Base-by-base conservation (phyloP, 768 basidiomycete genomes). In the Lactifluus volemus region DNA sequence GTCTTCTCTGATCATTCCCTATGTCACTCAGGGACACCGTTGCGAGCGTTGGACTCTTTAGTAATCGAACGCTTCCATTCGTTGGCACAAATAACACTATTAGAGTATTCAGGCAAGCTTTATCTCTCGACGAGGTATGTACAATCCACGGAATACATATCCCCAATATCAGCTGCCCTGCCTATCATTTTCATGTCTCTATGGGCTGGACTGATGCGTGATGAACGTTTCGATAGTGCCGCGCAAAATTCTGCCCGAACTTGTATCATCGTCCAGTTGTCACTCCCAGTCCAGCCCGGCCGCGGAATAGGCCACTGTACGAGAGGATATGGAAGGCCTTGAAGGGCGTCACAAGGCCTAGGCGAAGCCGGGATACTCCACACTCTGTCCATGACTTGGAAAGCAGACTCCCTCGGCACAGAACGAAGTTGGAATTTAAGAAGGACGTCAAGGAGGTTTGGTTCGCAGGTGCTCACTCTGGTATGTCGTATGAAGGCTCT, bases 121-220 rank as follows among this genome's bases (percentile, higher is more conserved):
- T 91, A 29, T 76, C 89, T 15, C 79, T 92, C 41, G 88, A 92
- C 62, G 89, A 91, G 74, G 86, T 86, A 65, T 56, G 75, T 68
- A 7, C 51, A 12, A 25, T 21, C 29, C 50, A n/a, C 30, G 5
- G 12, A 19, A 52, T 15, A 21, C 19, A 12, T 9, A 21, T 12
- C 25, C 21, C 14, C 38, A 38, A 53, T 53, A 34, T 61, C n/a
- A 44, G 53, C 12, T 14, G 10, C 4, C 21, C 25, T 9, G 25
- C 49, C 15, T 5, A 34, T 44, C 21, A 12, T 15, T 5, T 34
- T 34, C 9, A 4, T 9, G 32, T 1, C 12, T n/a, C 17, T 36
- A 45, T 48, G 9, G 34, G n/a, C 19, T 15, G 38, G 48, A 12
- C 15, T 10, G 12, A 36, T 34, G 7, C 38, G 36, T 29, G 4